phyloP scores from a whole-genome alignment of 441 rosid species.

The Melastoma candidum region DNA sequence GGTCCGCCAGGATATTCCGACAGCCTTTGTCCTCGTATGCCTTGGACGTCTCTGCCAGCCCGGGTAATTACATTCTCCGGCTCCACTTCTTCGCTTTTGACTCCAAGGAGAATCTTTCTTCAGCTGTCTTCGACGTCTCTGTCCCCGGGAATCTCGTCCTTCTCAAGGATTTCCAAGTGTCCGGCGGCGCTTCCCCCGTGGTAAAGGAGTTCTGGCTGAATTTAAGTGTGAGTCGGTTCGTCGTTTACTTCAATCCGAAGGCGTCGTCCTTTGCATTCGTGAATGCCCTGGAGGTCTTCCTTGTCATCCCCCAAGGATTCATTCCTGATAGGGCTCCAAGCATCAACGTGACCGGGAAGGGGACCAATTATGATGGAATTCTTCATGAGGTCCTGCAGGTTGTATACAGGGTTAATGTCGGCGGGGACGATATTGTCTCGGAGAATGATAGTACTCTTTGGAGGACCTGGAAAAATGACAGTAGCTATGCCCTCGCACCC shows the following conservation, averaged over 20 bases:
- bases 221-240: not conserved
- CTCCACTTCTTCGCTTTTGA: too few relatives aligned
- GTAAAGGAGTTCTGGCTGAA: constrained; percentile 3
- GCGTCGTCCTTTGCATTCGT: too few relatives aligned
- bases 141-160: not conserved
- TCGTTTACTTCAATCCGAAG: not conserved
- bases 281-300: constrained; percentile 2
- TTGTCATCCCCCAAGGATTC: not conserved
- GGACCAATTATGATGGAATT: not conserved
- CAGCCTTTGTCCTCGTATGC: too few relatives aligned
- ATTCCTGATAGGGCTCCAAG: not conserved
- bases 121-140: too few relatives aligned
- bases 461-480: too few relatives aligned
- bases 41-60: too few relatives aligned
- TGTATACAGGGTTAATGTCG: fast-evolving
- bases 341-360: not conserved
- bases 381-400: not conserved
- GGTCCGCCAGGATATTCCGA: not conserved
- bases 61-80: too few relatives aligned
- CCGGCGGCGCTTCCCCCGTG: not conserved
- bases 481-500: too few relatives aligned
- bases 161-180: not conserved
- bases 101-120: too few relatives aligned
- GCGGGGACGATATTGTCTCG: too few relatives aligned
- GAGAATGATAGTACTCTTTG: too few relatives aligned